Evolutionary conservation across 345 rosid species (phyloP).

Genomic region (Noccaea caerulescens): DNA sequence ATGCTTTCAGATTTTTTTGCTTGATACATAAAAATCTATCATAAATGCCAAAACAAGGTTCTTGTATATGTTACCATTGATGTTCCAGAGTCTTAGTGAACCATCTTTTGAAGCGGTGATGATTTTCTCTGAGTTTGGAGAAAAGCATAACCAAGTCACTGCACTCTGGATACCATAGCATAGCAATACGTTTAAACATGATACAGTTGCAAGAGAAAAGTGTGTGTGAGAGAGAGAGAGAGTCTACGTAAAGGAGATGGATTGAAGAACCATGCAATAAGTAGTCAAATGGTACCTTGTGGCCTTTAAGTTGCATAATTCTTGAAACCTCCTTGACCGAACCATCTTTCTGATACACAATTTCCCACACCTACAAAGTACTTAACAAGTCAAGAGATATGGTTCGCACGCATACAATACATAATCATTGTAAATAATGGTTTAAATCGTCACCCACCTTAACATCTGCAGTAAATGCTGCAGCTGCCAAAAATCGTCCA

Average conservation of each 20-base stretch:
- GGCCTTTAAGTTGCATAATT: constrained; percentile 98
- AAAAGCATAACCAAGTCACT: constrained; percentile 91
- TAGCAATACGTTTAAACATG: constrained; percentile 19
- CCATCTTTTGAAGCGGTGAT: constrained; percentile 96
- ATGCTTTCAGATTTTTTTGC: constrained; percentile 22
- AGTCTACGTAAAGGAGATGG: background rate
- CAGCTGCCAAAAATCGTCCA: constrained; percentile 98
- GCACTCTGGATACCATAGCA: constrained; percentile 70
- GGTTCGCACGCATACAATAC: background rate
- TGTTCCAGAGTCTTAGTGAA: constrained; percentile 88
- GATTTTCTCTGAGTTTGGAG: constrained; percentile 85
- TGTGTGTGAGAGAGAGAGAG: constrained; percentile 22
- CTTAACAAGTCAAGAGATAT: constrained; percentile 22
- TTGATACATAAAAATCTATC: constrained; percentile 15
- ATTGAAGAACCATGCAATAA: constrained; percentile 18
- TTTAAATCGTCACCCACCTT: constrained; percentile 56
- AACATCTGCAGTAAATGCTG: constrained; percentile 98
- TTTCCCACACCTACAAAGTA: constrained; percentile 87
- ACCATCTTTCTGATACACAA: constrained; percentile 92
- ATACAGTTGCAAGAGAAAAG: constrained; percentile 30
- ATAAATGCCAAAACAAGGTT: background rate
- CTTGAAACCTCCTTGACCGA: constrained; percentile 86
- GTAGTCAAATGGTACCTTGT: constrained; percentile 55
- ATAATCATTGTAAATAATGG: background rate
- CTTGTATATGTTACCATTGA: constrained; percentile 60